These are phyloP conservation scores for Cubamyces lactineus DNA, from an alignment of 768 basidiomycete species.

Conservation along the genomic window DNA sequence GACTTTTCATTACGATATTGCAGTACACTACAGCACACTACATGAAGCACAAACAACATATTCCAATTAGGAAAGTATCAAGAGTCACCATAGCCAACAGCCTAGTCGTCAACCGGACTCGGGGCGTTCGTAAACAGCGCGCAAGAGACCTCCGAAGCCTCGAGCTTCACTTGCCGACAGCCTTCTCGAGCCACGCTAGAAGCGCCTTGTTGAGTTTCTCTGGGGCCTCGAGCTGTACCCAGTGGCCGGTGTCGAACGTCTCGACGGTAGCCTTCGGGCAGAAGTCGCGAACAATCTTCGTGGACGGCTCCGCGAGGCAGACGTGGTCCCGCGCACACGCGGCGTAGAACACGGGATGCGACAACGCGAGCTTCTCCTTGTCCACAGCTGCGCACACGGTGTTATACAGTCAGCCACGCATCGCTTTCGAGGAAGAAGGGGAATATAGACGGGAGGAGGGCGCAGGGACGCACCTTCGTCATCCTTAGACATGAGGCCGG, in stretches of 20 bases:
- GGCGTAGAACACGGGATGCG: constrained; percentile 43
- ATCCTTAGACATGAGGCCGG: constrained; percentile 35
- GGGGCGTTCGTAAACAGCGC: too few species aligned
- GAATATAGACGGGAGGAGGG: too few species aligned
- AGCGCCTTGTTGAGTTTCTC: constrained; percentile 41
- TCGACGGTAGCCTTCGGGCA: constrained; percentile 34
- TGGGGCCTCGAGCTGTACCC: constrained; percentile 39
- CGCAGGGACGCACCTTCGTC: constrained; percentile 31
- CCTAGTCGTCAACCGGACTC: too few species aligned
- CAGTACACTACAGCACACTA: too few species aligned
- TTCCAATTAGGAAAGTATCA: too few species aligned
- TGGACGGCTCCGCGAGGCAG: constrained; percentile 33
- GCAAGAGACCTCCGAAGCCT: too few species aligned
- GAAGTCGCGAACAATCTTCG: constrained; percentile 32
- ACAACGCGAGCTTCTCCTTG: constrained; percentile 34
- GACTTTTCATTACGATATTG: too few species aligned
- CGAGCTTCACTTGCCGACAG: constrained; percentile 8
- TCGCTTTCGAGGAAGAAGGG: too few species aligned
- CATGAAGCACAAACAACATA: too few species aligned
- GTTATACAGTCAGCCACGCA: too few species aligned
- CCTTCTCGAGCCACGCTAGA: constrained; percentile 35
- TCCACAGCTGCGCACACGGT: constrained; percentile 17
- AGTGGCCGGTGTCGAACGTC: constrained; percentile 44
- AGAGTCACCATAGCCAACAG: too few species aligned
- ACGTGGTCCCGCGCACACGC: constrained; percentile 41